phyloP scores from a whole-genome alignment of 1,284 basidiomycete species.

The Leucoagaricus sp. region DNA sequence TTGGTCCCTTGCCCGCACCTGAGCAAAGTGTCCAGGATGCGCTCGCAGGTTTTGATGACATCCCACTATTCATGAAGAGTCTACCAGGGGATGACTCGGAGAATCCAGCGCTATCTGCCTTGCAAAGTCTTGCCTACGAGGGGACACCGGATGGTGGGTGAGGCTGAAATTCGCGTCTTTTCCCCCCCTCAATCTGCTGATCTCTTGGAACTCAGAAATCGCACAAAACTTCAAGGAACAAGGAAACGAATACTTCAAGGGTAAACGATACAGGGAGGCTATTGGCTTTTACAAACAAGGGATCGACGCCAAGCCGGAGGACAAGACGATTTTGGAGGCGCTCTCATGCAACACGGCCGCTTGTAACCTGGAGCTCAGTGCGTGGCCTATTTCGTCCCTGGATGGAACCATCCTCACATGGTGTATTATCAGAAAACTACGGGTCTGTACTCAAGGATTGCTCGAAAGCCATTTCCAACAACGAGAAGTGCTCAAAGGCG shows the following conservation, averaged over 20 bases:
- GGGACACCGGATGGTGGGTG: slow-evolving; percentile 91
- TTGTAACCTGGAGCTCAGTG: slow-evolving; percentile 87
- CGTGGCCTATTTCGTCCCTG: slow-evolving; percentile 26
- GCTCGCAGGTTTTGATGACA: slow-evolving; percentile 52
- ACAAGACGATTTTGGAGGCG: slow-evolving; percentile 61
- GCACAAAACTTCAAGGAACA: slow-evolving; percentile 94
- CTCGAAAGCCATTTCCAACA: slow-evolving; percentile 67
- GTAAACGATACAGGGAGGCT: slow-evolving; percentile 87
- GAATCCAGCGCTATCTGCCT: slow-evolving; percentile 74
- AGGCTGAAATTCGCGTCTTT: slow-evolving; percentile 17
- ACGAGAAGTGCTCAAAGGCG: slow-evolving; percentile 74
- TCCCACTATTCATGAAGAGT: slow-evolving; percentile 92
- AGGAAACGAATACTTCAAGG: slow-evolving; percentile 92
- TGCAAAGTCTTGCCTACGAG: slow-evolving; percentile 87
- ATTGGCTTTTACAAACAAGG: slow-evolving; percentile 90
- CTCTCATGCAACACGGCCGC: slow-evolving; percentile 91
- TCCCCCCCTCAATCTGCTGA: slow-evolving; percentile 1
- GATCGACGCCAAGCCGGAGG: slow-evolving; percentile 79
- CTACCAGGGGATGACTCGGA: slow-evolving; percentile 71
- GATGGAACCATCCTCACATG: background rate
- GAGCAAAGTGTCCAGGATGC: slow-evolving; percentile 44
- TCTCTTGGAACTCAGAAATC: slow-evolving; percentile 58
- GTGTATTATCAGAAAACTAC: slow-evolving; percentile 70
- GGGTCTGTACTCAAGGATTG: slow-evolving; percentile 85
- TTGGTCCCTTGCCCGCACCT: slow-evolving; percentile 36